Percentiles rank a stretch among this genome's conserved stretches.
phyloP scores from a whole-genome alignment of 78 protist genomes.

The Pelomyxa schiedti region DNA sequence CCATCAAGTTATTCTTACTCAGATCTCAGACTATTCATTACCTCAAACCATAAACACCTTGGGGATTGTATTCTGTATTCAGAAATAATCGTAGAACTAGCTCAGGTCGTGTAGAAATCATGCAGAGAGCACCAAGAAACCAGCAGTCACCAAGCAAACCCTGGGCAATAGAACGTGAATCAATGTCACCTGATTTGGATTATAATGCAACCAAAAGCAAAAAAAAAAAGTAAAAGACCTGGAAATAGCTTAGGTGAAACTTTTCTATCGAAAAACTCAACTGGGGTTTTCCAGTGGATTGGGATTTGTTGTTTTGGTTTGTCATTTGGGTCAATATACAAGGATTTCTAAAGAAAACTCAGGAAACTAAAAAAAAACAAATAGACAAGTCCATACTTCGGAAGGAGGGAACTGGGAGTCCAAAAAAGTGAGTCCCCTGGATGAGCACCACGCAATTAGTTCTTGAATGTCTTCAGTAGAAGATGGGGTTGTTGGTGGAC shows the following conservation, averaged over 20 bases:
- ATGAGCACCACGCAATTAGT: no score
- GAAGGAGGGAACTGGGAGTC: no score
- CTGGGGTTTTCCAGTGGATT: neutral
- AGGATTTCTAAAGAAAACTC: no score
- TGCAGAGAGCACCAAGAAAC: neutral
- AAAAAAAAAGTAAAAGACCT: neutral
- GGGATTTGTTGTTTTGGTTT: neutral
- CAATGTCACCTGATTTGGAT: neutral
- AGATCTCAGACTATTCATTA: no score
- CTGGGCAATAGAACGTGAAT: neutral
- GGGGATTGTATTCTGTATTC: neutral
- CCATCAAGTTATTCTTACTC: no score
- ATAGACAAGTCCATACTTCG: no score
- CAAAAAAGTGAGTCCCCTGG: no score
- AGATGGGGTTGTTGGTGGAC: no score
- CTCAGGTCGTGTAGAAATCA: neutral
- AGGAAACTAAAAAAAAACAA: no score
- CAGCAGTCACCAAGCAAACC: constrained; percentile 1
- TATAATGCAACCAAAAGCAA: no score
- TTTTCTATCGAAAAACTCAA: neutral
- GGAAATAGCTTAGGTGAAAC: neutral
- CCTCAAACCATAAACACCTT: neutral
- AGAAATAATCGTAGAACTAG: neutral
- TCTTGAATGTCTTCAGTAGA: no score
- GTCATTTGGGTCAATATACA: neutral